Evolutionary conservation across 2,329 filamentous ascomycete genomes (phyloP), one percentile per base, ranked within the genome.

Genomic region (Atkinsonella texensis): DNA sequence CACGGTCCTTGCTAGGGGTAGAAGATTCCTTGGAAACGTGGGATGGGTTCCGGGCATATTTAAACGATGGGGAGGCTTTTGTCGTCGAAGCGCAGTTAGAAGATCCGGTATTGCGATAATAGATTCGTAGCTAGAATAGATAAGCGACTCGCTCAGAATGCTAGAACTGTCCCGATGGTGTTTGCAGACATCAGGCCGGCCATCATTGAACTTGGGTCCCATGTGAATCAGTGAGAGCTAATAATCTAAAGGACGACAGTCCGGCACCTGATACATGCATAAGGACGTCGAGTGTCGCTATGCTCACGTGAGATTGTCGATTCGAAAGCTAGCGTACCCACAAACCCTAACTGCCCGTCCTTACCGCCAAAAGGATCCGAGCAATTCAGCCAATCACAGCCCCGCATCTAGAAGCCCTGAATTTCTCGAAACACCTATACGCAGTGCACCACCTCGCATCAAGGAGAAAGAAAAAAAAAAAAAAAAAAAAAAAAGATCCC

Each of bases 321-420:
- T 18, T 8, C 31, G 28, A 8, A 28, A 18, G 13, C 18, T 41
- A 15, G 31, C 11, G 20, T 32, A 41, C 28, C 28, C 45, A 38
- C 35, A 40, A 54, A 39, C 71, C 71, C 71, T 72, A 75, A 72
- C 65, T 75, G 72, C 72, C 72, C 23, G 4, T 7, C 5, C 38
- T 64, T 61, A 75, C 71, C 72, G 72, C 71, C 64, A 18, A 49
- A 7, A 59, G 52, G 12, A 8, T 46, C 41, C 35, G 41, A 4
- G 17, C n/a, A 9, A 43, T 8, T 6, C 39, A 41, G 46, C 55
- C 51, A 56, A 58, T 56, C 53, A 50, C 44, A 53, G 49, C 43
- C 28, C 47, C 48, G 46, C 54, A 52, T 55, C 52, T 52, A 18
- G 58, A 63, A 58, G 59, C 60, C 60, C 63, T 54, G 58, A 60